A percentile compares a stretch with the other conserved stretches of the same genome.
Conservation (phyloP, 2,329 filamentous ascomycete genomes). For the Colletotrichum incanum region DNA sequence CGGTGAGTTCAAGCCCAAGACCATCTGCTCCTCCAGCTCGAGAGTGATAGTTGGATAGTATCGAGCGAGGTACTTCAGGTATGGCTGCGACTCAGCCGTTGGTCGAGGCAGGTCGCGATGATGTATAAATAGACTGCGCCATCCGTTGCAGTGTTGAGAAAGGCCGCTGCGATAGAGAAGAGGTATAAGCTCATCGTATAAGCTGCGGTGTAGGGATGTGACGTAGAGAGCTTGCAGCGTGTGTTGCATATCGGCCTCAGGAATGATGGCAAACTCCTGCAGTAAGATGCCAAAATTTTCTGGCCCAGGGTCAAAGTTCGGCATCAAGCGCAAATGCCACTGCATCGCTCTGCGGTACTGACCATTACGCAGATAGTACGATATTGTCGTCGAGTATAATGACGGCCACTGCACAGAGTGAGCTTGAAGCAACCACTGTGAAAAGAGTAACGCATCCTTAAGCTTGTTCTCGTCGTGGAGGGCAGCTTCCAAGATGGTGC, state of each 20-base stretch:
- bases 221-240: conserved; percentile 63
- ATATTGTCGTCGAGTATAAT: conserved; percentile 64
- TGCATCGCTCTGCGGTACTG: conserved; percentile 57
- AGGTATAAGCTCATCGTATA: conserved; percentile 70
- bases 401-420: conserved; percentile 64
- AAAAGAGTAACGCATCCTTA: conserved; percentile 56
- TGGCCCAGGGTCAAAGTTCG: conserved; percentile 59
- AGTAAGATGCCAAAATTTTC: conserved; percentile 61
- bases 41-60: conserved; percentile 62
- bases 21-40: conserved; percentile 54
- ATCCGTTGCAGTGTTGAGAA: conserved; percentile 60
- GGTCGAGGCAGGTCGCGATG: conserved; percentile 60
- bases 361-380: conserved; percentile 58
- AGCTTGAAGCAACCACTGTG: conserved; percentile 59
- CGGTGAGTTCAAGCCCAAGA: conserved; percentile 34
- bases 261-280: conserved; percentile 59
- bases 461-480: conserved; percentile 49
- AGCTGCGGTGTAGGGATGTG: conserved; percentile 57
- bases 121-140: conserved; percentile 61
- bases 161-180: conserved; percentile 64
- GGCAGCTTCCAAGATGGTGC: conserved; percentile 48
- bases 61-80: conserved; percentile 63
- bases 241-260: conserved; percentile 54
- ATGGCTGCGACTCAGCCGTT: conserved; percentile 59
- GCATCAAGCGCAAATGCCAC: conserved; percentile 65